phyloP scores from a whole-genome alignment of 2,329 filamentous ascomycete genomes.

The Pseudovirgaria hyperparasitica region DNA sequence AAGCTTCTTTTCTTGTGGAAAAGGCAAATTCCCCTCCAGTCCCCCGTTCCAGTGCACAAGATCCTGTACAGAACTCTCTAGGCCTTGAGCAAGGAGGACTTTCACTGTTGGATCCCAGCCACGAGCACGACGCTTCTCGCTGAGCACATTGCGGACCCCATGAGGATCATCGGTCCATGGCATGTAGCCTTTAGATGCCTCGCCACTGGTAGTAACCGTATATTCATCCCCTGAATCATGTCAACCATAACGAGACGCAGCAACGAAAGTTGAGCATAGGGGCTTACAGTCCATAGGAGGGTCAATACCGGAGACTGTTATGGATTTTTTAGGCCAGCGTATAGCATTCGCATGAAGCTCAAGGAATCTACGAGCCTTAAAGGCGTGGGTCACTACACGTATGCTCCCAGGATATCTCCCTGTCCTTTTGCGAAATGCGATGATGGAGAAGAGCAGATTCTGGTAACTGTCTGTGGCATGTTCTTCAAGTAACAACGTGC shows the following conservation, averaged over 20 bases:
- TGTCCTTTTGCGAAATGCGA: conserved; percentile 33
- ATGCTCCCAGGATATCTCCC: conserved; percentile 28
- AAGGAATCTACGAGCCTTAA: conserved; percentile 32
- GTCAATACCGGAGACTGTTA: conserved; percentile 33
- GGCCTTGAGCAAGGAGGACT: too few relatives aligned
- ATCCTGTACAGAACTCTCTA: too few relatives aligned
- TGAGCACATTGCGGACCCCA: conserved; percentile 20
- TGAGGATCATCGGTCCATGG: conserved; percentile 28
- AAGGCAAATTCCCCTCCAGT: too few relatives aligned
- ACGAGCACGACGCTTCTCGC: conserved; percentile 26
- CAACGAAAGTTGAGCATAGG: neutral
- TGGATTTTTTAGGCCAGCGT: conserved; percentile 26
- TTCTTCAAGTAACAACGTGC: conserved; percentile 48
- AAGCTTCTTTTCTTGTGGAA: too few relatives aligned
- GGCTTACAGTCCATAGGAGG: conserved; percentile 24
- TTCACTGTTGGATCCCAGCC: too few relatives aligned
- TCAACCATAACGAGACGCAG: neutral
- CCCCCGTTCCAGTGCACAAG: too few relatives aligned
- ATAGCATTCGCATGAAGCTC: conserved; percentile 28
- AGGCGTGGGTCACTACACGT: conserved; percentile 34
- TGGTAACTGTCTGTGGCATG: conserved; percentile 74
- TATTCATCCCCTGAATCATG: conserved; percentile 15
- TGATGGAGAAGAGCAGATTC: conserved; percentile 68
- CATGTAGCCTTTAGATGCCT: conserved; percentile 22
- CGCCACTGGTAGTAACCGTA: conserved; percentile 21